These are phyloP conservation scores for Cystofilobasidium macerans DNA, from an alignment of 768 basidiomycete genomes.

Conservation along the genomic window DNA sequence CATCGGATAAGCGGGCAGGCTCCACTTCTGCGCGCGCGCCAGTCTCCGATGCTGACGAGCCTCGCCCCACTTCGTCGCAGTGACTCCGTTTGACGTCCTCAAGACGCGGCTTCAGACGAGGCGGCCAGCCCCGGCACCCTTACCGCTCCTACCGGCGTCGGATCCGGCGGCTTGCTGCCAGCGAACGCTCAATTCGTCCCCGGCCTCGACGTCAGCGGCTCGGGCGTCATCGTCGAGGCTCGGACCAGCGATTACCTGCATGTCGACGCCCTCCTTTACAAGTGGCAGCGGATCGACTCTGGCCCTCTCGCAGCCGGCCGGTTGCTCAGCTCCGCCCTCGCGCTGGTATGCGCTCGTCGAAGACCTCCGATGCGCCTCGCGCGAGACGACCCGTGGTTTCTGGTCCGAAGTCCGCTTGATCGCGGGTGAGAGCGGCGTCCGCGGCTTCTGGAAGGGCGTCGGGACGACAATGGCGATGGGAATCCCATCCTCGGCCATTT, in stretches of 20 bases:
- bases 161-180: slow-evolving; percentile 29
- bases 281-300: neutral
- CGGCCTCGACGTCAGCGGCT: slow-evolving; percentile 22
- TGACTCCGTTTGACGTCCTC: slow-evolving; percentile 98
- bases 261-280: slow-evolving; percentile 19
- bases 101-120: slow-evolving; percentile 92
- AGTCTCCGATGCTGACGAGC: neutral
- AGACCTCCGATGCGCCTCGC: slow-evolving; percentile 3
- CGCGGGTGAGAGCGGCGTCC: slow-evolving; percentile 63
- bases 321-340: slow-evolving; percentile 5
- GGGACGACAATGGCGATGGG: slow-evolving; percentile 89
- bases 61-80: slow-evolving; percentile 41
- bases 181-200: slow-evolving; percentile 18
- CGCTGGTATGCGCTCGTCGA: slow-evolving; percentile 18
- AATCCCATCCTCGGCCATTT: slow-evolving; percentile 80
- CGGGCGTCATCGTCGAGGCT: slow-evolving; percentile 26
- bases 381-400: slow-evolving; percentile 48
- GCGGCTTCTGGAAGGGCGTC: slow-evolving; percentile 88
- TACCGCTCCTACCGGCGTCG: slow-evolving; percentile 13
- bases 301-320: slow-evolving; percentile 1
- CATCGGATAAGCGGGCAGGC: too few relatives aligned
- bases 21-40: neutral
- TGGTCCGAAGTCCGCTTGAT: slow-evolving; percentile 73
- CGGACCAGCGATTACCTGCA: slow-evolving; percentile 27
- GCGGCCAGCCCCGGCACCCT: slow-evolving; percentile 14